Conservation (phyloP, 2,329 filamentous ascomycete genomes). For the Diaporthe vexans region DNA sequence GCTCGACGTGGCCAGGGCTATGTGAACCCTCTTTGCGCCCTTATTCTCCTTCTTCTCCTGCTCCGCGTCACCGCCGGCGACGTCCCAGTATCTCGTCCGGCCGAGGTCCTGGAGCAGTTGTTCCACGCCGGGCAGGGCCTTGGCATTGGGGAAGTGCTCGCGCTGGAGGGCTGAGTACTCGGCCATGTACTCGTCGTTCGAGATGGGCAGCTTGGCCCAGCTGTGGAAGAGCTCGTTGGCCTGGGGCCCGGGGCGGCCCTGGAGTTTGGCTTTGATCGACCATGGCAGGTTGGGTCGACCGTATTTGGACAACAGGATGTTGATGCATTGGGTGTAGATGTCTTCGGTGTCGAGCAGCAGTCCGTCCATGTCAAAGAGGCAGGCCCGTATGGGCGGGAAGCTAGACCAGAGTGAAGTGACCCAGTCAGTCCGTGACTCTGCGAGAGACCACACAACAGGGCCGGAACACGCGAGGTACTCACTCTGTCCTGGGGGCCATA, state of each 20-base stretch:
- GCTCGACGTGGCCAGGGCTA: constrained; percentile 89
- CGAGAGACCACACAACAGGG: not conserved
- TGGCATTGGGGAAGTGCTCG: constrained; percentile 79
- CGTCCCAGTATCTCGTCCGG: constrained; percentile 65
- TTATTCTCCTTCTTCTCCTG: constrained; percentile 46
- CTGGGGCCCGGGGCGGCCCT: constrained; percentile 68
- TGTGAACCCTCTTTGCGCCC: constrained; percentile 69
- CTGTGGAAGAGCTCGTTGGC: constrained; percentile 72
- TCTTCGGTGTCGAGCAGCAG: constrained; percentile 96
- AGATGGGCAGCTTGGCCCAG: constrained; percentile 90
- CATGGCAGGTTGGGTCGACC: constrained; percentile 84
- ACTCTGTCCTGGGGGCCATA: constrained; percentile 63
- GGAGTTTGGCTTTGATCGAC: constrained; percentile 91
- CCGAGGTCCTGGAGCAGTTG: constrained; percentile 75
- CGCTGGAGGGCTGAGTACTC: constrained; percentile 75
- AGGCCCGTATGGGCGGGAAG: constrained; percentile 86
- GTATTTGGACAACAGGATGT: constrained; percentile 84
- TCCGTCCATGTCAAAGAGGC: constrained; percentile 99
- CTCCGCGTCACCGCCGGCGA: constrained; percentile 45
- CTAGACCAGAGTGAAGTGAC: constrained; percentile 55
- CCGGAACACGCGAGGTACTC: constrained; percentile 45
- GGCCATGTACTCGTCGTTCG: constrained; percentile 74
- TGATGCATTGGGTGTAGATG: constrained; percentile 85
- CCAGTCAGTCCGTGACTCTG: not conserved
- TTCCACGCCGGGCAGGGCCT: constrained; percentile 83